phyloP scores from a whole-genome alignment of 2,329 filamentous ascomycete species.

The Nemania diffusa region DNA sequence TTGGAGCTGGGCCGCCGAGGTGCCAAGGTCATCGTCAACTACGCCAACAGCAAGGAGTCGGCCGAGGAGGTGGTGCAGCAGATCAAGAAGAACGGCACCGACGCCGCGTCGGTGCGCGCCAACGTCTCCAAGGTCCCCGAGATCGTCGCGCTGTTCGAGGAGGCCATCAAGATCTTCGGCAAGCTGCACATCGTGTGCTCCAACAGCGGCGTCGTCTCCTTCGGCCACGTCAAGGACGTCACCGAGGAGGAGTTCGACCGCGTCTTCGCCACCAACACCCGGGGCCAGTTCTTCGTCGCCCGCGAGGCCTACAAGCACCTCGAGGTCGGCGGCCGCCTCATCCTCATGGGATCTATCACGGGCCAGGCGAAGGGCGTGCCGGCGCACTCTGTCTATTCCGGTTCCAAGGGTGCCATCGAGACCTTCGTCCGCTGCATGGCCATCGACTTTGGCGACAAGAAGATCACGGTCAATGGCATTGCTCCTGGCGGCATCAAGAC shows the following conservation, averaged over 20 bases:
- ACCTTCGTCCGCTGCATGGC: constrained; percentile 81
- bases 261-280: constrained; percentile 74
- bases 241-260: constrained; percentile 77
- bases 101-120: constrained; percentile 73
- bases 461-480: constrained; percentile 74
- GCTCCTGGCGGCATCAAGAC: constrained; percentile 75
- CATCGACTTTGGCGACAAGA: constrained; percentile 73
- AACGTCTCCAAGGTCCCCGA: constrained; percentile 73
- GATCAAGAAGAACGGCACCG: constrained; percentile 72
- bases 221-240: constrained; percentile 75
- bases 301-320: constrained; percentile 76
- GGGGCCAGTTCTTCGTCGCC: constrained; percentile 78
- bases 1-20: constrained; percentile 72
- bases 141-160: constrained; percentile 70
- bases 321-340: constrained; percentile 73
- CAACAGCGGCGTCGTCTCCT: constrained; percentile 75
- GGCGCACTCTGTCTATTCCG: constrained; percentile 78
- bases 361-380: constrained; percentile 74
- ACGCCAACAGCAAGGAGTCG: constrained; percentile 71
- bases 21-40: constrained; percentile 74
- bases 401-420: constrained; percentile 79
- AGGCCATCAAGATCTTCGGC: constrained; percentile 71
- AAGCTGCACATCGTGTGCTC: constrained; percentile 76
- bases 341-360: constrained; percentile 79
- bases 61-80: constrained; percentile 73